phyloP scores from a whole-genome alignment of 169 alveolate genomes.

The Cyclospora cayetanensis region DNA sequence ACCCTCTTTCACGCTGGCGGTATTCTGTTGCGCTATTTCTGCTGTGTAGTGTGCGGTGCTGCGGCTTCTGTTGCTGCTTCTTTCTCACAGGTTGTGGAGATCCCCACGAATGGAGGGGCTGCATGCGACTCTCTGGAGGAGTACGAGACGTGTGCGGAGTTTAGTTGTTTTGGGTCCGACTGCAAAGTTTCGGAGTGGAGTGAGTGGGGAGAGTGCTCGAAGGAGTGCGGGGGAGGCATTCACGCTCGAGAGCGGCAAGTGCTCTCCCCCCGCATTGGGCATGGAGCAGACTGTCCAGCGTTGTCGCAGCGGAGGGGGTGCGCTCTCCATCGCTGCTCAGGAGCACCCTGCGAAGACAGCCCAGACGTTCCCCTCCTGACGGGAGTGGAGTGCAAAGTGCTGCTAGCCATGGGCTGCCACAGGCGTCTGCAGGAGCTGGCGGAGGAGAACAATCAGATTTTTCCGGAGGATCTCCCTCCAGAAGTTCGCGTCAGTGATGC shows the following conservation, averaged over 20 bases:
- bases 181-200: conserved; percentile 80
- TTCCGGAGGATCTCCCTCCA: conserved; percentile 77
- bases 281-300: conserved; percentile 57
- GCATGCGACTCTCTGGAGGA: conserved; percentile 73
- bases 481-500: conserved; percentile 80
- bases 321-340: conserved; percentile 69
- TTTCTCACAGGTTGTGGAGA: conserved; percentile 16
- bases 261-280: conserved; percentile 49
- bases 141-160: conserved; percentile 72
- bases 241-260: conserved; percentile 74
- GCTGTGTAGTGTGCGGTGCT: too few species aligned
- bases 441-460: conserved; percentile 72
- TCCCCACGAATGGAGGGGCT: conserved; percentile 73
- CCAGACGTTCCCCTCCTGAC: conserved; percentile 74
- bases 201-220: conserved; percentile 72
- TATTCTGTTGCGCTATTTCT: too few species aligned
- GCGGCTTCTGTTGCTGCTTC: neutral
- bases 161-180: conserved; percentile 70
- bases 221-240: conserved; percentile 79
- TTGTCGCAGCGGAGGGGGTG: conserved; percentile 66
- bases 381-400: conserved; percentile 76
- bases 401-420: conserved; percentile 79
- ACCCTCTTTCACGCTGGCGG: too few species aligned
- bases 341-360: conserved; percentile 76
- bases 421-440: conserved; percentile 74